Conservation (phyloP, 345 rosid species). For the Eucalyptus pauciflora region DNA sequence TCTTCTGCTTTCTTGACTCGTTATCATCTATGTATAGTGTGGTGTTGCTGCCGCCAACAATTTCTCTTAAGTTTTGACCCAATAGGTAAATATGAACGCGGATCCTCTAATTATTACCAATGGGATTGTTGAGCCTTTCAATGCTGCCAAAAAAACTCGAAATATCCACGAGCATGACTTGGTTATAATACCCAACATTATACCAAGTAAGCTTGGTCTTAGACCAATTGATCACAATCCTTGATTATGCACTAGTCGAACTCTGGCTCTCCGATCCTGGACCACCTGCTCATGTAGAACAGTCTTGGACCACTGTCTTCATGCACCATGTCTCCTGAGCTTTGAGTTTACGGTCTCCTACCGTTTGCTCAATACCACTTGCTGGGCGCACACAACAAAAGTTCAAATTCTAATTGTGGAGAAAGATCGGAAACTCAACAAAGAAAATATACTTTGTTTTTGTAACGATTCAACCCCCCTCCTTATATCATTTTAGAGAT, state of each 20-base stretch:
- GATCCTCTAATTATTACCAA: no score
- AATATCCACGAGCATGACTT: neutral
- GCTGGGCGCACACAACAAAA: neutral
- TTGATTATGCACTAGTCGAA: neutral
- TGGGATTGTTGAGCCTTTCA: no score
- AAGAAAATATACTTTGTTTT: neutral
- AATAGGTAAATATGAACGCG: rapidly evolving
- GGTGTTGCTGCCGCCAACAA: no score
- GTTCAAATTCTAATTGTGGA: neutral
- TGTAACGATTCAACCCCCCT: neutral
- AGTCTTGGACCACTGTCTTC: neutral
- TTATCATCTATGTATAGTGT: no score
- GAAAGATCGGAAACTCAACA: neutral
- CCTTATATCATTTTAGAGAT: no score
- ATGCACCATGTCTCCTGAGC: neutral
- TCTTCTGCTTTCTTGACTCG: no score
- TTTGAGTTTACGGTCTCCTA: neutral
- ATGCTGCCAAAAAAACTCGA: no score
- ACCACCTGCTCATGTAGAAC: neutral
- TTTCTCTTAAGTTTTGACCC: no score
- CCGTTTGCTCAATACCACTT: neutral
- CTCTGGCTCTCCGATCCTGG: rapidly evolving
- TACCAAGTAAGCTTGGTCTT: neutral
- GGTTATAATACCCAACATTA: neutral
- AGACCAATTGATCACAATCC: neutral